A percentile compares a stretch with the other conserved stretches of the same genome.
Evolutionary conservation across 768 basidiomycete species (phyloP).

Genomic region (Termitomyces sp.): DNA sequence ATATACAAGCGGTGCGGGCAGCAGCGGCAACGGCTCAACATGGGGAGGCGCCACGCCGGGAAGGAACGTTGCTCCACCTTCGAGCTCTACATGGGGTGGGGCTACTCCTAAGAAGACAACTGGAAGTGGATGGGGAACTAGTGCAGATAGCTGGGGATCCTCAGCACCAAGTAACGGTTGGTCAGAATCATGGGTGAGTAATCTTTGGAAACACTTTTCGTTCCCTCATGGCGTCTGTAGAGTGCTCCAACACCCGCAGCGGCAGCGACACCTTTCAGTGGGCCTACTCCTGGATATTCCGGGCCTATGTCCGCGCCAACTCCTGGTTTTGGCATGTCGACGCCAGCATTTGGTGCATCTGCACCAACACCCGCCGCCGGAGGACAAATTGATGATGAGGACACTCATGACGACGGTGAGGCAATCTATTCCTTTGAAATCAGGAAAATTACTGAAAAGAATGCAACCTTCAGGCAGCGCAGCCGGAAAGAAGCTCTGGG

Average conservation of each 20-base stretch:
- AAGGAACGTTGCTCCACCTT: slow-evolving; percentile 17
- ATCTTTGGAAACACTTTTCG: not conserved
- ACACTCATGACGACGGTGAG: not conserved
- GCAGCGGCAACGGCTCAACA: slow-evolving; percentile 47
- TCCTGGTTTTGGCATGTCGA: slow-evolving; percentile 11
- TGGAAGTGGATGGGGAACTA: slow-evolving; percentile 27
- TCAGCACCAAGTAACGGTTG: slow-evolving; percentile 22
- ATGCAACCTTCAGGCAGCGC: not conserved
- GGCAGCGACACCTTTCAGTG: slow-evolving; percentile 32
- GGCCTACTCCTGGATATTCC: slow-evolving; percentile 30
- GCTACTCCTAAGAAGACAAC: slow-evolving; percentile 40
- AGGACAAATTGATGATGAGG: slow-evolving; percentile 10
- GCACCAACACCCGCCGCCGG: slow-evolving; percentile 15
- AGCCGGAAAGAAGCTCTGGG: slow-evolving; percentile 19
- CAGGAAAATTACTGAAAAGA: not conserved
- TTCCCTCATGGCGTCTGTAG: slow-evolving; percentile 21
- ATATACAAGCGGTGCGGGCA: slow-evolving; percentile 46
- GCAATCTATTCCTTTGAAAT: not conserved
- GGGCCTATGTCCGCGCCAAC: slow-evolving; percentile 16
- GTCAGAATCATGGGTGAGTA: slow-evolving; percentile 23
- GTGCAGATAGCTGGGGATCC: slow-evolving; percentile 18
- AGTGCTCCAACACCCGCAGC: slow-evolving; percentile 55
- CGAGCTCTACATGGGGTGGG: slow-evolving; percentile 38
- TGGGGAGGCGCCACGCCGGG: slow-evolving; percentile 33
- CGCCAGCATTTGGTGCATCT: slow-evolving; percentile 12